Evolutionary conservation across 177 flowering plant species (phyloP).

Genomic region (Telopea speciosissima): DNA sequence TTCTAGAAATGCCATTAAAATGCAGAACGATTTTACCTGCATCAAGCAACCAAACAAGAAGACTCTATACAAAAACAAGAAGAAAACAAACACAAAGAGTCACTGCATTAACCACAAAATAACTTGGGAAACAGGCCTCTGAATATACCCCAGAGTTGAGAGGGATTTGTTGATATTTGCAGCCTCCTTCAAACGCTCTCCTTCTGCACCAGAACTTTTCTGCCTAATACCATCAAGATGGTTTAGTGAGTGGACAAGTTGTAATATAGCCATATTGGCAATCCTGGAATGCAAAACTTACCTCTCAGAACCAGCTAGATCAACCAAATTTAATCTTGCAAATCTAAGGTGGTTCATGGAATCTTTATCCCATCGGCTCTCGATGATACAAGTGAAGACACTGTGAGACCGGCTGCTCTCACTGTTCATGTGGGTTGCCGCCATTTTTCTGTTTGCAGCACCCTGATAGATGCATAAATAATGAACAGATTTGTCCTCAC

Average conservation of each 20-base stretch:
- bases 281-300: slow-evolving; percentile 17
- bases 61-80: not conserved
- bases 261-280: not conserved
- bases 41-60: not conserved
- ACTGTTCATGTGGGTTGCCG: slow-evolving; percentile 82
- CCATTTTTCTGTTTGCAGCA: slow-evolving; percentile 79
- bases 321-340: slow-evolving; percentile 85
- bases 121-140: not conserved
- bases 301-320: slow-evolving; percentile 97
- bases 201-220: slow-evolving; percentile 96
- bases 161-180: slow-evolving; percentile 91
- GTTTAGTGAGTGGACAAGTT: slow-evolving; percentile 8
- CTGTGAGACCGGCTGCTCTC: slow-evolving; percentile 96
- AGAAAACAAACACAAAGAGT: not conserved
- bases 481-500: not conserved
- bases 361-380: slow-evolving; percentile 84
- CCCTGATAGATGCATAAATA: slow-evolving; percentile 41
- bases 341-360: slow-evolving; percentile 65
- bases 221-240: slow-evolving; percentile 41
- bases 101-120: not conserved
- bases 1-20: not conserved
- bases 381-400: slow-evolving; percentile 87
- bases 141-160: slow-evolving; percentile 76
- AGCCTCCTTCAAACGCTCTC: slow-evolving; percentile 93
- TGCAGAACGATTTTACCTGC: not conserved